Conservation (phyloP, 148 eudicot species). For the Nepenthes gracilis region DNA sequence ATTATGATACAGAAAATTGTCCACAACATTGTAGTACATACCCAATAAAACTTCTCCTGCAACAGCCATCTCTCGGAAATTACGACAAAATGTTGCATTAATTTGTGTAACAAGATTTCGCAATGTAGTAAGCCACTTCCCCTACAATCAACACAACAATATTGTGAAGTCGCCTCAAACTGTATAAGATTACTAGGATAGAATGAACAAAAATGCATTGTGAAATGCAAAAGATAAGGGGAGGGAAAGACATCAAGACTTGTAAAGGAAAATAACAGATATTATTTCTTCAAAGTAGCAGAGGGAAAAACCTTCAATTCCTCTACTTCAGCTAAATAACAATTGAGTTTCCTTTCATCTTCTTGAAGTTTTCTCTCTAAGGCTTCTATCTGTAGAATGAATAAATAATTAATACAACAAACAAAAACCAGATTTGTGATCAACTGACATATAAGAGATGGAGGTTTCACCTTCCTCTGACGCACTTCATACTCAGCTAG, state of each 20-base stretch:
- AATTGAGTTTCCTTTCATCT: conserved; percentile 39
- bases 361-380: conserved; percentile 40
- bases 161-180: no score
- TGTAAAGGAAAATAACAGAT: neutral
- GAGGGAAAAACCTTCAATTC: conserved; percentile 46
- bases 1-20: neutral
- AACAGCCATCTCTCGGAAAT: conserved; percentile 97
- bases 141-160: conserved; percentile 35
- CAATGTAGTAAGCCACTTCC: conserved; percentile 86
- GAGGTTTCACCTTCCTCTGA: conserved; percentile 43
- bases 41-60: conserved; percentile 97
- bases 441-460: conserved; percentile 5
- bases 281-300: neutral
- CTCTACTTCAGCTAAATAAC: conserved; percentile 44
- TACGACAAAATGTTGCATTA: conserved; percentile 75
- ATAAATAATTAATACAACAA: neutral
- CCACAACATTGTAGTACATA: conserved; percentile 9
- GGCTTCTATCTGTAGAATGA: conserved; percentile 44
- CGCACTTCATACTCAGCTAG: conserved; percentile 83
- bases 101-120: conserved; percentile 69
- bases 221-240: neutral
- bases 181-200: neutral
- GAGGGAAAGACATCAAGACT: neutral
- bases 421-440: conserved; percentile 1
- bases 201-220: neutral